These are phyloP conservation scores for Penicillium lagena DNA, from an alignment of 495 filamentous ascomycete species.

Conservation along the genomic window DNA sequence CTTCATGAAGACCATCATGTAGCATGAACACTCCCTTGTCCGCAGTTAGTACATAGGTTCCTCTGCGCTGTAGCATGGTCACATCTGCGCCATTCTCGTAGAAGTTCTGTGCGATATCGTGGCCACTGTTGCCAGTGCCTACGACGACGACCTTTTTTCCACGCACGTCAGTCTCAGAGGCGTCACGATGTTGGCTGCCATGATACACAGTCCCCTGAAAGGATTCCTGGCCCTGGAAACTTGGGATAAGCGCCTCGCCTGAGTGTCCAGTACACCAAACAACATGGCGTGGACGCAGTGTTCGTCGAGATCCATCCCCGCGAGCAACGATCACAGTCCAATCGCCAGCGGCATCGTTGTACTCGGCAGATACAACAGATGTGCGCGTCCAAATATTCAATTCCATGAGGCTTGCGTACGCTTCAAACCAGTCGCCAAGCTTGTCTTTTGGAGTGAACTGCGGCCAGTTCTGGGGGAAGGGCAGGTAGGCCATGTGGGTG, in stretches of 20 bases:
- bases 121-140: constrained; percentile 75
- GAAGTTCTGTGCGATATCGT: constrained; percentile 80
- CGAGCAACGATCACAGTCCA: constrained; percentile 59
- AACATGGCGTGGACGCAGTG: constrained; percentile 37
- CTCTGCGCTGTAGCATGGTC: constrained; percentile 72
- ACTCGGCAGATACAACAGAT: constrained; percentile 43
- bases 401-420: constrained; percentile 65
- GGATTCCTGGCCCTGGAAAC: constrained; percentile 33
- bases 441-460: constrained; percentile 76
- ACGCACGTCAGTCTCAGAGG: constrained; percentile 25
- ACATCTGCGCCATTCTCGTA: constrained; percentile 69
- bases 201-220: constrained; percentile 46
- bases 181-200: constrained; percentile 34
- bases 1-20: constrained; percentile 53
- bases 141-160: constrained; percentile 73
- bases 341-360: constrained; percentile 41
- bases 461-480: constrained; percentile 62
- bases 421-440: constrained; percentile 67
- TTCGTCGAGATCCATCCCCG: constrained; percentile 30
- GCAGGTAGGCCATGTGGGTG: constrained; percentile 68
- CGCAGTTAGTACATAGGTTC: constrained; percentile 65
- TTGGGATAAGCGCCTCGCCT: constrained; percentile 41
- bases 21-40: constrained; percentile 52
- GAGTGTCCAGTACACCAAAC: constrained; percentile 47
- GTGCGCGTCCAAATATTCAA: constrained; percentile 67